These are phyloP conservation scores for Leptoxyphium fumago DNA, from an alignment of 2,329 filamentous ascomycete genomes.

Conservation along the genomic window DNA sequence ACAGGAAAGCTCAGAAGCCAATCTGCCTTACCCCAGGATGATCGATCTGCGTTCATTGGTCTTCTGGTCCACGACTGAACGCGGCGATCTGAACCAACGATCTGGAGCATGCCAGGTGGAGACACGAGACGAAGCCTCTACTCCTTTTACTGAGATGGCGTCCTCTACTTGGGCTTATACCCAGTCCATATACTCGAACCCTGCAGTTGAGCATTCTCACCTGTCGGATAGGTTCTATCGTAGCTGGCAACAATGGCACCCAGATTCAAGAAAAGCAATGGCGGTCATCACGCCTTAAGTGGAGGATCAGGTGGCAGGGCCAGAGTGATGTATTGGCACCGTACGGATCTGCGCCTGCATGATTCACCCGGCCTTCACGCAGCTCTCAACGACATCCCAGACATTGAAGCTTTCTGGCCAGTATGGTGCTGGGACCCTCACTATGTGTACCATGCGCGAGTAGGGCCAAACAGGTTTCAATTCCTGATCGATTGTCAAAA, in stretches of 20 bases:
- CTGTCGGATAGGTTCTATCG: no score
- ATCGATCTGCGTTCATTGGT: no score
- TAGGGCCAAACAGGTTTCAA: constrained; percentile 60
- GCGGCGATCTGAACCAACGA: no score
- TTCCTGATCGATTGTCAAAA: constrained; percentile 62
- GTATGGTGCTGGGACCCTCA: constrained; percentile 69
- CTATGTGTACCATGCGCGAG: constrained; percentile 59
- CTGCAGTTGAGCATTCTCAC: no score
- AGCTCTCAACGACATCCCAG: constrained; percentile 35
- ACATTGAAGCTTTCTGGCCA: constrained; percentile 52
- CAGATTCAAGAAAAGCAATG: neutral
- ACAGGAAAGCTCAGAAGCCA: no score
- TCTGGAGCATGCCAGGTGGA: no score
- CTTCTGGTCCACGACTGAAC: no score
- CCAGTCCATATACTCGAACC: no score
- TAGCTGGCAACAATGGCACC: neutral
- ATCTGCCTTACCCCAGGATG: no score
- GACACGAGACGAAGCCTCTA: no score
- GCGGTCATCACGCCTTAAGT: neutral
- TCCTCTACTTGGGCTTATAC: no score
- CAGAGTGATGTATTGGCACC: constrained; percentile 62
- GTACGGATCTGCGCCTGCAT: constrained; percentile 63
- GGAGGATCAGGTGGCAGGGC: constrained; percentile 18
- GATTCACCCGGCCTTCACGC: constrained; percentile 61
- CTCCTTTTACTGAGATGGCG: no score